Percentiles rank a stretch among this genome's conserved stretches.
Evolutionary conservation across 1,284 basidiomycete species (phyloP).

Genomic region (Apiotrichum mycotoxinovorans): DNA sequence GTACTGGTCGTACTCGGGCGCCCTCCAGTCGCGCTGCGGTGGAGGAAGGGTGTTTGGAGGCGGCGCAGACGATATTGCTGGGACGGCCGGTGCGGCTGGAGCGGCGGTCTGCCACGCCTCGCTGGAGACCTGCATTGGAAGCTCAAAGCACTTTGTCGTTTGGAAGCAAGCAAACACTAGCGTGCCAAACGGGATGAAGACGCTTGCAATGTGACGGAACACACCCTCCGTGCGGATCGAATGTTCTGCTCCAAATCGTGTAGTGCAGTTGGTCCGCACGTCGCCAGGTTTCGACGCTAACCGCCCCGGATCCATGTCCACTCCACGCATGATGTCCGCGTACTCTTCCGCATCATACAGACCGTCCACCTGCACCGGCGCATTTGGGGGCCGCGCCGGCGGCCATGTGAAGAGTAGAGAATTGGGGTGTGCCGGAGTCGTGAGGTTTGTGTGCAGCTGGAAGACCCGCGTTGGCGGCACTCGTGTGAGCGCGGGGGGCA

Average conservation of each 20-base stretch:
- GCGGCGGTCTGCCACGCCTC: not conserved
- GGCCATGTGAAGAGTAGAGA: constrained; percentile 80
- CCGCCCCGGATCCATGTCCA: constrained; percentile 61
- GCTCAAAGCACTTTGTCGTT: constrained; percentile 58
- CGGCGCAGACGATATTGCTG: not conserved
- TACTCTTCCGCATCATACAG: constrained; percentile 75
- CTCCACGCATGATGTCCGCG: constrained; percentile 71
- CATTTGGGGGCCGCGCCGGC: constrained; percentile 50
- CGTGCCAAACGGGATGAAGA: constrained; percentile 88
- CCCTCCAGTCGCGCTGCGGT: not conserved
- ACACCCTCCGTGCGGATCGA: constrained; percentile 59
- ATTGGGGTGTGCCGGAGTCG: constrained; percentile 24
- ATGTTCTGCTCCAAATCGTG: constrained; percentile 81
- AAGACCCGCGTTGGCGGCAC: constrained; percentile 47
- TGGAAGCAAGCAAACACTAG: constrained; percentile 53
- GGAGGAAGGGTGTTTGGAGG: not conserved
- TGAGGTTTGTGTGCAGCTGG: constrained; percentile 41
- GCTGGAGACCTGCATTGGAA: constrained; percentile 1
- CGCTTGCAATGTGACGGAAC: constrained; percentile 68
- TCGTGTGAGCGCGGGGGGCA: constrained; percentile 26
- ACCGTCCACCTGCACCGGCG: constrained; percentile 51
- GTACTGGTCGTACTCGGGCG: not conserved
- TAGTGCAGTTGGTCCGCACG: constrained; percentile 87
- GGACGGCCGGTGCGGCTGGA: not conserved
- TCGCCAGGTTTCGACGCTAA: constrained; percentile 54